Conservation (phyloP, 306 rosid species). For the Vigna unguiculata region DNA sequence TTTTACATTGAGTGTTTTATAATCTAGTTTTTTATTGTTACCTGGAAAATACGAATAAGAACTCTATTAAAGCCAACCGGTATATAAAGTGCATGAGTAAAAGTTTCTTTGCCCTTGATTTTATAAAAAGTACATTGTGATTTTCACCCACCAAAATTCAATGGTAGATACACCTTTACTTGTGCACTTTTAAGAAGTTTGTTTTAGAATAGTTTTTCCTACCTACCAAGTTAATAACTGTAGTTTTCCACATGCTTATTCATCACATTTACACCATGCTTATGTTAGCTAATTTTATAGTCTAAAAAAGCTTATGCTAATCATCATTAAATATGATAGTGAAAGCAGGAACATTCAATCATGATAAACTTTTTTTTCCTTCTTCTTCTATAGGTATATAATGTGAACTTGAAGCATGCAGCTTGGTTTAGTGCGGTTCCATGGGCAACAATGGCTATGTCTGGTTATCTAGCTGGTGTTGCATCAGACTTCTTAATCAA, state of each 20-base stretch:
- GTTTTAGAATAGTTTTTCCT: background rate
- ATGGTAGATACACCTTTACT: background rate
- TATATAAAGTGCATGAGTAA: background rate
- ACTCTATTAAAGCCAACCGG: background rate
- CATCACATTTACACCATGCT: slow-evolving; percentile 7
- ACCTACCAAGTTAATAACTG: background rate
- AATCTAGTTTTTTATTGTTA: background rate
- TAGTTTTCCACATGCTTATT: background rate
- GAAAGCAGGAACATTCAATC: slow-evolving; percentile 20
- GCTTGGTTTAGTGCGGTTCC: slow-evolving; percentile 99
- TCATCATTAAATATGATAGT: background rate
- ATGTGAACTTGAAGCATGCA: slow-evolving; percentile 90
- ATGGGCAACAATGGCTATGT: slow-evolving; percentile 95
- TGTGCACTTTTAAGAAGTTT: background rate
- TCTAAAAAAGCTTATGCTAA: background rate
- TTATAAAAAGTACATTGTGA: background rate
- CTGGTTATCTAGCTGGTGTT: slow-evolving; percentile 84
- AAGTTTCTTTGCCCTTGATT: background rate
- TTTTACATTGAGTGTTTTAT: background rate
- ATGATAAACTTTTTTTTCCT: background rate
- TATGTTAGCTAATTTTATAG: background rate
- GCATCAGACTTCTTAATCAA: slow-evolving; percentile 75
- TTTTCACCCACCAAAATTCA: background rate
- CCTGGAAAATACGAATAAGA: background rate
- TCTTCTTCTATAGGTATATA: slow-evolving; percentile 62